Conservation (phyloP, 1,139 yeast genomes). For the Sugiyamaella grinbergsii region DNA sequence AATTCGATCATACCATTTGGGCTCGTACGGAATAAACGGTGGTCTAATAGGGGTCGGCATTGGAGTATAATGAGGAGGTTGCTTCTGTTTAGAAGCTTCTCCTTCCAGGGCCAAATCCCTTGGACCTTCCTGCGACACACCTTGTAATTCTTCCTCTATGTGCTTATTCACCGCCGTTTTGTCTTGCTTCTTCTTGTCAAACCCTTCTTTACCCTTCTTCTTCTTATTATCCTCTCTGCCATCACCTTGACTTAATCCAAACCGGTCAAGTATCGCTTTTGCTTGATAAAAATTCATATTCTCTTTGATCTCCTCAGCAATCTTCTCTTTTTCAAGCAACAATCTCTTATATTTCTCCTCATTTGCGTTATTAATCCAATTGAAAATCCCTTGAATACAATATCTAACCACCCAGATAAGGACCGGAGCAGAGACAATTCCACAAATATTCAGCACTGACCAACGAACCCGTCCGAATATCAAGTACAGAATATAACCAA, state of each 20-base stretch:
- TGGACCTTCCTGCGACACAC: too few species aligned
- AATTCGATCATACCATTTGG: slow-evolving; percentile 47
- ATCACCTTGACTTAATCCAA: slow-evolving; percentile 39
- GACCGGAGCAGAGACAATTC: slow-evolving; percentile 30
- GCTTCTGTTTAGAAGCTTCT: too few species aligned
- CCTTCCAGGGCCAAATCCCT: too few species aligned
- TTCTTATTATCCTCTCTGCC: slow-evolving; percentile 9
- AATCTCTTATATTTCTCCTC: slow-evolving; percentile 45
- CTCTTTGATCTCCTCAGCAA: slow-evolving; percentile 74
- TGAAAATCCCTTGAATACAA: slow-evolving; percentile 28
- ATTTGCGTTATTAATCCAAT: slow-evolving; percentile 31
- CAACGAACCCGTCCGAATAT: slow-evolving; percentile 25
- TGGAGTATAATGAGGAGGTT: too few species aligned
- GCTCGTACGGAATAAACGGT: slow-evolving; percentile 29
- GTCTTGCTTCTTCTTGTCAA: too few species aligned
- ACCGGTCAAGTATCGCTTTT: slow-evolving; percentile 67
- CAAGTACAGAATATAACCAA: slow-evolving; percentile 27
- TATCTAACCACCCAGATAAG: slow-evolving; percentile 31
- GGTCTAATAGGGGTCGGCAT: slow-evolving; percentile 1
- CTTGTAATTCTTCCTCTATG: too few species aligned
- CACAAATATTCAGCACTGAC: slow-evolving; percentile 21
- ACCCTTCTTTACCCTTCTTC: slow-evolving; percentile 9
- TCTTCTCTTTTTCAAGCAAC: slow-evolving; percentile 56
- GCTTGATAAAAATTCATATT: slow-evolving; percentile 79
- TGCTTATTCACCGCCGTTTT: too few species aligned